Conservation (phyloP, 73 alveolate genomes). For the Paramecium primaurelia region DNA sequence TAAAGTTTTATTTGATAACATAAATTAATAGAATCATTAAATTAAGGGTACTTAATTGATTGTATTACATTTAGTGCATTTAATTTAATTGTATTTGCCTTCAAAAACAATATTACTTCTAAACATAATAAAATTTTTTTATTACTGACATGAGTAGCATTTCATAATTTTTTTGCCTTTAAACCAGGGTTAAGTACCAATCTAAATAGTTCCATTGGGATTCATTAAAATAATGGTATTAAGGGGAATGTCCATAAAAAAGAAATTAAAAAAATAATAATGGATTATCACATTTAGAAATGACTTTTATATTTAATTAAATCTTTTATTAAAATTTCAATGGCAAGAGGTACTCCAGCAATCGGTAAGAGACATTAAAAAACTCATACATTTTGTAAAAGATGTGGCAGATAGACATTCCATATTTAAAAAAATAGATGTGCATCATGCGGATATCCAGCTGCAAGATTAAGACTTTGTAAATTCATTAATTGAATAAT, state of each 20-base stretch:
- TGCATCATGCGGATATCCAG: conserved; percentile 78
- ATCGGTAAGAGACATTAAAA: conserved; percentile 76
- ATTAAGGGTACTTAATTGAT: not conserved
- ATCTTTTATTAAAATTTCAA: conserved; percentile 45
- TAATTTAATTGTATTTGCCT: not conserved
- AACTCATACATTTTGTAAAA: conserved; percentile 83
- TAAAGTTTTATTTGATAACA: not conserved
- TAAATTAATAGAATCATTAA: not conserved
- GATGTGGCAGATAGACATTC: conserved; percentile 74
- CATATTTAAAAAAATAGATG: conserved; percentile 78
- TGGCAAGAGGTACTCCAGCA: conserved; percentile 86
- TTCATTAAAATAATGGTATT: not conserved
- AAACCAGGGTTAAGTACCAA: conserved; percentile 20
- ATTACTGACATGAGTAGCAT: conserved; percentile 1
- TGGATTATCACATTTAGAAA: not conserved
- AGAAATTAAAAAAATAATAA: not conserved
- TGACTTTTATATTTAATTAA: conserved; percentile 1
- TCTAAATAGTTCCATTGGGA: not conserved
- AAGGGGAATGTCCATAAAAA: not conserved
- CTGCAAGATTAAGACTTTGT: conserved; percentile 78
- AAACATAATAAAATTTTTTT: not conserved
- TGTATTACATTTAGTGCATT: not conserved
- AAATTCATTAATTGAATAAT: conserved; percentile 6
- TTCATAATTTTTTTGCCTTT: not conserved
- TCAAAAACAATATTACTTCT: not conserved